Base-by-base conservation (phyloP, 495 filamentous ascomycete genomes). In the Diplogelasinospora grovesii region DNA sequence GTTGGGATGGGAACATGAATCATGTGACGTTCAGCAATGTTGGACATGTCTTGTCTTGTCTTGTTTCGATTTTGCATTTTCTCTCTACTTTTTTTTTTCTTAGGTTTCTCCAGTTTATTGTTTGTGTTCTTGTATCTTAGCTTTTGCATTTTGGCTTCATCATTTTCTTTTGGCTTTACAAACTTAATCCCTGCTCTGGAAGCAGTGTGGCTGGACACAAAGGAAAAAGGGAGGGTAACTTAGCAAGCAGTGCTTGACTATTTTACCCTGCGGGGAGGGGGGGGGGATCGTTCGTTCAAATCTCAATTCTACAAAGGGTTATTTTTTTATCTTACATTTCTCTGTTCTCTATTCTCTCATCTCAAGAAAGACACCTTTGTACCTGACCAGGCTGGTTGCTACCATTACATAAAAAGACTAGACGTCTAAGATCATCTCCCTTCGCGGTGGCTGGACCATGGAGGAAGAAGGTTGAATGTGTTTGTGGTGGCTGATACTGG, bases 131-230 rank as follows among this genome's bases (percentile, higher is more conserved):
- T 22, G n/a, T 28, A 4, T 18, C 18, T 27, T 18, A 8, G 14
- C 15, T 26, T 39, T 8, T 15, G 11, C 7, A 10, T 18, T 24
- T 27, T 24, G n/a, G 21, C 5, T 19, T 13, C 7, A 47, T 29
- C 15, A 35, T 32, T 40, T 29, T 39, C 22, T 39, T 11, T 45
- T 33, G 11, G 26, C 26, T 22, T 19, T 37, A 41, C 22, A 20
- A 35, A 30, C 6, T 30, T 46, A 43, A 53, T 57, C 39, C 41
- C 48, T 59, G 55, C 55, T 52, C 55, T 28, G 55, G 55, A 16
- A 54, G 55, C 52, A 59, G 55, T 19, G 41, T 41, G 30, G 13
- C 23, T 22, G 6, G 27, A 13, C 24, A 34, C 22, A 28, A n/a
- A n/a, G n/a, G n/a, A n/a, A n/a, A n/a, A n/a, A n/a, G n/a, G n/a